Evolutionary conservation across 2,329 filamentous ascomycete species (phyloP), one percentile per base, ranked within the genome.

Genomic region (Didymella glomerata): DNA sequence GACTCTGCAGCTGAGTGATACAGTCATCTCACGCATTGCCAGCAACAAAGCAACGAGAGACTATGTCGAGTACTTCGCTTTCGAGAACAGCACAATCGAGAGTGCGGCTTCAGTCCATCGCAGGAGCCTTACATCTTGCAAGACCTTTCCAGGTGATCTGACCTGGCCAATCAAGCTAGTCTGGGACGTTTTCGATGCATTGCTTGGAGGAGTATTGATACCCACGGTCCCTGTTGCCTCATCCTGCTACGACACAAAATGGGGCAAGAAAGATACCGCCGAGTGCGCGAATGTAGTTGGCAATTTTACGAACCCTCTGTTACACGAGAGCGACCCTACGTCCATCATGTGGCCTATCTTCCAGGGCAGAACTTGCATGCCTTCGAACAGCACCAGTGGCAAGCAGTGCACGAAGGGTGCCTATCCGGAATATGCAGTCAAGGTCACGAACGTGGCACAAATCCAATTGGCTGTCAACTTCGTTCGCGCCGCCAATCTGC

Each of bases 271-370:
- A 14, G 24, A 24, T 25, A 32, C 6, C 18, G 28, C 8, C 13
- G 3, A 49, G 9, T 49, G 47, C n/a, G 34, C 46, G 32, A 49
- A 27, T 9, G 24, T 69, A 3, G 41, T 48, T 4, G 42, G 44
- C 3, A 62, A 54, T 32, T 69, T 61, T 48, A 62, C 53, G 8
- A 60, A 52, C 16, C 53, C 63, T 6, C 27, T 41, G 3, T 58
- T 62, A n/a, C 57, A 42, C 11, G 59, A 49, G 42, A 59, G 48
- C 22, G 49, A 66, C 27, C 62, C 64, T 14, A 65, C 64, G 1
- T 67, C 61, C 3, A 61, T 63, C n/a, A 63, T 63, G 48, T 63
- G 49, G 32, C 63, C 64, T 14, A 58, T 67, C 20, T 68, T 60
- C 53, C 54, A 67, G 46, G 66, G 66, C 16, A 42, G 54, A 24